Evolutionary conservation across 768 basidiomycete species (phyloP), one percentile per base, ranked within the genome.

Genomic region (Pseudohyphozyma bogoriensis): DNA sequence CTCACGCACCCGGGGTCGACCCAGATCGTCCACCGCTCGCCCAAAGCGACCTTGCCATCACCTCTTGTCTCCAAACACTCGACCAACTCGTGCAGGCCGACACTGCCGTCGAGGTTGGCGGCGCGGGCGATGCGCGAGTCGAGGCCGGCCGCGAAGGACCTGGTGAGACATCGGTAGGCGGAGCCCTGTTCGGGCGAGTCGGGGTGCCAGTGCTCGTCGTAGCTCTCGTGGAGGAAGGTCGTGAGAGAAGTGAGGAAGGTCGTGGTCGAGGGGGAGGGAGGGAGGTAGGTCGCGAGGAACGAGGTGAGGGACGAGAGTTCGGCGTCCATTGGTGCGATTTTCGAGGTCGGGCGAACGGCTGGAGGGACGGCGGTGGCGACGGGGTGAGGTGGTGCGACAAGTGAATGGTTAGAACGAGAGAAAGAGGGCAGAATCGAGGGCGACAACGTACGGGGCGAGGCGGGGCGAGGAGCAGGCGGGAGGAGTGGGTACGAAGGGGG

Each of bases 1-100:
- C 57, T 46, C 24, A 71, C 70, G 64, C 68, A 69, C 42, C 70
- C 70, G 0, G 70, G 70, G 58, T 71, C 70, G 44, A 71, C 62
- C 70, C 70, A 71, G 35, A 71, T 44, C 7, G 68, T 71, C 69
- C 69, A 67, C 13, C 63, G 47, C 22, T 63, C 64, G 29, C 65
- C 65, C 13, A 66, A 49, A 35, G 42, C 2, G 12, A 63, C 31
- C n/a, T 26, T 26, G 33, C 37, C 29, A 4, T 36, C 58, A 10
- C n/a, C 12, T 1, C 46, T n/a, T n/a, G n/a, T n/a, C 55, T 3
- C 40, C 15, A 6, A 66, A 35, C 13, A 58, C 50, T 16, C 47
- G 24, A 10, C 32, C 44, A 29, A 62, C 5, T 6, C 57, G 45
- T 16, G 13, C 28, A 0, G 15, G 16, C 0, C 15, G 55, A 66